Conservation (phyloP, 768 basidiomycete species). For the Mycena floridula region DNA sequence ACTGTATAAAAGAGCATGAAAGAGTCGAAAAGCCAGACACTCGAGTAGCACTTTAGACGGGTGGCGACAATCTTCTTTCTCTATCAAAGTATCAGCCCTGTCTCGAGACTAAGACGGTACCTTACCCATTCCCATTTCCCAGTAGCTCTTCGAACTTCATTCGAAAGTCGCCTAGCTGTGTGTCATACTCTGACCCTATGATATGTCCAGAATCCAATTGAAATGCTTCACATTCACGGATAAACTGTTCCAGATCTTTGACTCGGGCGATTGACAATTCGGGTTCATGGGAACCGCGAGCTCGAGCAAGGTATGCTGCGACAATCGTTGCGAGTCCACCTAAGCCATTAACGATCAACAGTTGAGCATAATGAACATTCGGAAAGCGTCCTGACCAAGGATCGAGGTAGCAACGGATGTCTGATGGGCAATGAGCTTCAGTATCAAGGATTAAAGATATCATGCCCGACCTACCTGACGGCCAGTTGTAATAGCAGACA, state of each 20-base stretch:
- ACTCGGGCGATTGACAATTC: constrained; percentile 48
- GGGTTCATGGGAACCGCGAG: constrained; percentile 66
- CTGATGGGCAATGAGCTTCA: too few relatives aligned
- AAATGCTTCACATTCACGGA: constrained; percentile 57
- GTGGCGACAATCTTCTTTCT: neutral
- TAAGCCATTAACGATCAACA: too few relatives aligned
- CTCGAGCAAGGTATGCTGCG: constrained; percentile 70
- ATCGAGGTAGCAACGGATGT: too few relatives aligned
- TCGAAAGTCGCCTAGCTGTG: constrained; percentile 29
- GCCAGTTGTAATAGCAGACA: constrained; percentile 43
- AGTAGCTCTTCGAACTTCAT: constrained; percentile 40
- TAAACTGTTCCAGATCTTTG: constrained; percentile 60
- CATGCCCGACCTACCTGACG: constrained; percentile 38
- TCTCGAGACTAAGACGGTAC: neutral
- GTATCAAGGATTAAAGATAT: too few relatives aligned
- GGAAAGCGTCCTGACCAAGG: too few relatives aligned
- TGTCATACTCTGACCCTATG: constrained; percentile 27
- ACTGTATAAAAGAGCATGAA: too few relatives aligned
- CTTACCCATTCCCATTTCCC: constrained; percentile 33
- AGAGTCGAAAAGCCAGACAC: too few relatives aligned
- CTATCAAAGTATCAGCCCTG: neutral
- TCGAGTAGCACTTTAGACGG: too few relatives aligned
- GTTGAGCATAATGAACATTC: too few relatives aligned
- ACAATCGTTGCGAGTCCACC: constrained; percentile 62
- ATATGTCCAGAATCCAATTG: constrained; percentile 49